phyloP scores from a whole-genome alignment of 768 basidiomycete genomes.

The Amylocystis lapponica region DNA sequence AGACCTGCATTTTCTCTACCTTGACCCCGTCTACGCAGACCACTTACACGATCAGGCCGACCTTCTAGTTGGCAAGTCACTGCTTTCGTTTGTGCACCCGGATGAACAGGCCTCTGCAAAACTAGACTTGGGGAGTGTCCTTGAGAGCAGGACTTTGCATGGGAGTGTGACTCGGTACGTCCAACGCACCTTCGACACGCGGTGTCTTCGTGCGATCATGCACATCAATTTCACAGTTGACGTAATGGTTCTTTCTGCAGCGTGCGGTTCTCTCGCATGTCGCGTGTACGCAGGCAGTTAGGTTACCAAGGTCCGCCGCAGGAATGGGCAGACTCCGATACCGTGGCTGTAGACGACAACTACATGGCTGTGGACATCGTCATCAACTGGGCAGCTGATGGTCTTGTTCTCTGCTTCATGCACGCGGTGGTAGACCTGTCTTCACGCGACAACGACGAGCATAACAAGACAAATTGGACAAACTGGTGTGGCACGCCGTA shows the following conservation, averaged over 20 bases:
- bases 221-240: slow-evolving; percentile 14
- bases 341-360: slow-evolving; percentile 60
- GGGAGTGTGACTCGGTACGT: slow-evolving; percentile 76
- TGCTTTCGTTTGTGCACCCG: slow-evolving; percentile 78
- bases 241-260: slow-evolving; percentile 33
- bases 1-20: slow-evolving; percentile 72
- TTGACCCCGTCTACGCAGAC: slow-evolving; percentile 70
- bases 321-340: slow-evolving; percentile 61
- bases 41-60: slow-evolving; percentile 72
- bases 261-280: slow-evolving; percentile 75
- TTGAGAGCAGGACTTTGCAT: slow-evolving; percentile 70
- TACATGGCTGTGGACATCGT: slow-evolving; percentile 89
- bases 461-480: slow-evolving; percentile 68
- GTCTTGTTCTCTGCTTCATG: slow-evolving; percentile 83
- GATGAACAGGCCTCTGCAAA: slow-evolving; percentile 75
- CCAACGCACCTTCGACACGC: slow-evolving; percentile 10
- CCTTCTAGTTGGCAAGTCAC: slow-evolving; percentile 61
- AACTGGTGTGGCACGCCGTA: slow-evolving; percentile 84
- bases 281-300: slow-evolving; percentile 65
- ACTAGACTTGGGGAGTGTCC: slow-evolving; percentile 66
- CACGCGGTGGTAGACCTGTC: slow-evolving; percentile 75
- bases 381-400: slow-evolving; percentile 85
- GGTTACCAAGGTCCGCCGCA: slow-evolving; percentile 54
- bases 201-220: slow-evolving; percentile 7
- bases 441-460: slow-evolving; percentile 70